Evolutionary conservation across 2,329 filamentous ascomycete genomes (phyloP), one percentile per base, ranked within the genome.

Genomic region (Boeremia exigua): DNA sequence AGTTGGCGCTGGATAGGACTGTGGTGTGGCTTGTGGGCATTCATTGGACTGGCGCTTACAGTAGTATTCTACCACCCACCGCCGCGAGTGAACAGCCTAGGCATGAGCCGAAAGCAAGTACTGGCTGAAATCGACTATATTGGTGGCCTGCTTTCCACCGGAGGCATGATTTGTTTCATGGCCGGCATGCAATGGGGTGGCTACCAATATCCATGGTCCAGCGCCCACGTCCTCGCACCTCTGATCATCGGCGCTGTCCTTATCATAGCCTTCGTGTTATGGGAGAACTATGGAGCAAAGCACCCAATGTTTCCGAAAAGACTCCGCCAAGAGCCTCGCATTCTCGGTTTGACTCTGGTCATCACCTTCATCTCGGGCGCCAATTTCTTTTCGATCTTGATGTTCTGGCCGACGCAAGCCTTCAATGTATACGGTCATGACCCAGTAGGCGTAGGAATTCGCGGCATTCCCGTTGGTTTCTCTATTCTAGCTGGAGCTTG

Each of bases 381-480:
- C 4, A 72, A 73, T 38, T 72, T 73, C 56, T 71, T 73, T 53
- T 61, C 59, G 1, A 68, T 72, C 14, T 56, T 73, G 2, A 66
- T 74, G 59, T 73, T 72, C 45, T 74, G 69, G 70, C 71, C 71
- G 2, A 68, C 65, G 0, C 68, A 73, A 23, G 64, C 64, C 14
- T 72, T 67, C 59, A 71, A 70, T 28, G 67, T 71, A 4, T 74
- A 73, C 42, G 70, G 68, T 11, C 85, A 88, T 62, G 84, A 88
- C 60, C 86, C 87, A 0, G 71, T 87, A 19, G 81, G 79, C n/a
- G 84, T 89, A 47, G 87, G 87, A 14, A 75, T 89, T 54, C 82
- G 87, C 51, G 85, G 84, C 52, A 71, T 90, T 12, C 86, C 87
- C 0, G 81, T 89, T 55, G 86, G 84, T 1, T 85, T 88, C 58